Conservation (phyloP, 371 early-diverging fungal species). For the Apophysomyces ossiformis region DNA sequence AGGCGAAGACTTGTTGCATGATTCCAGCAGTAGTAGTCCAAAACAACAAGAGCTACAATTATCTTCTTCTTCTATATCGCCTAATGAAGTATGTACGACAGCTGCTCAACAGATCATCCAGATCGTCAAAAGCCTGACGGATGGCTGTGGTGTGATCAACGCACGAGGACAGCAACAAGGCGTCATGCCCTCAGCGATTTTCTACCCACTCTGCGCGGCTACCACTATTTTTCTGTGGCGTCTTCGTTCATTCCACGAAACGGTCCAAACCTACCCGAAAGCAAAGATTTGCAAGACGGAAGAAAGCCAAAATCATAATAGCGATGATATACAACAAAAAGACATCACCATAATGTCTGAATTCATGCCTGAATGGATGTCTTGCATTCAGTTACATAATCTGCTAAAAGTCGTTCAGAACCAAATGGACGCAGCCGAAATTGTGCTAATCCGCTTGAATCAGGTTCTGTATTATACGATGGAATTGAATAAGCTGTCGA, state of each 20-base stretch:
- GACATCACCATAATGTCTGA: background rate
- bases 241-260: too few species aligned
- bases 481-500: background rate
- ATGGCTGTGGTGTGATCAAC: background rate
- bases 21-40: too few species aligned
- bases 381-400: background rate
- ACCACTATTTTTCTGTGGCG: constrained; percentile 8
- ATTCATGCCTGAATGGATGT: background rate
- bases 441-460: background rate
- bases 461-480: background rate
- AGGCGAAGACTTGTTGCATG: background rate
- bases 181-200: constrained; percentile 9
- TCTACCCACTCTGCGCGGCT: constrained; percentile 22
- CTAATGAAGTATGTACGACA: constrained; percentile 1
- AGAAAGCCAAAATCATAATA: too few species aligned
- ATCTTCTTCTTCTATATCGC: too few species aligned
- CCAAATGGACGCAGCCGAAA: background rate
- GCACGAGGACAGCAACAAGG: constrained; percentile 4
- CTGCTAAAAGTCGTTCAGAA: background rate
- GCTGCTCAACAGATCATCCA: constrained; percentile 15
- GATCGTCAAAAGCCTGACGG: constrained; percentile 4
- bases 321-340: background rate
- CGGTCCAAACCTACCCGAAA: too few species aligned
- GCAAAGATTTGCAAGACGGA: too few species aligned
- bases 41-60: too few species aligned